Evolutionary conservation across 2,329 filamentous ascomycete species (phyloP).

Genomic region (Penicillium glabrum): DNA sequence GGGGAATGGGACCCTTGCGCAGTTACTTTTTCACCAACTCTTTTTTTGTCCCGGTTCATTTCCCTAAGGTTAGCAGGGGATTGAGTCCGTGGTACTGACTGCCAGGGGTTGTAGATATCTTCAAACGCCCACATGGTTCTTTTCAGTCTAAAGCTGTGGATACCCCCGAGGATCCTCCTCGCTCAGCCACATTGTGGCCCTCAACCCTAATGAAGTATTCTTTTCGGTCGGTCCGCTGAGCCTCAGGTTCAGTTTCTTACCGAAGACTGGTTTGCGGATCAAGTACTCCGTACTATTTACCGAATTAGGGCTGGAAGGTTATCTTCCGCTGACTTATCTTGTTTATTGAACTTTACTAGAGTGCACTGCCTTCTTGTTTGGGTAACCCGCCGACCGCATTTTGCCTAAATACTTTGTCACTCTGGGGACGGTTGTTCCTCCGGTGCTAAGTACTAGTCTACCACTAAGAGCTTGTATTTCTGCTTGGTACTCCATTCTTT

Average conservation of each 20-base stretch:
- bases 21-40: too few relatives aligned
- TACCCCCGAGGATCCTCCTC: neutral
- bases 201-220: neutral
- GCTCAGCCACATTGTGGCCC: slow-evolving; percentile 3
- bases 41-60: neutral
- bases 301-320: neutral
- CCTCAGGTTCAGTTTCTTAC: neutral
- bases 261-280: neutral
- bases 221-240: neutral
- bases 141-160: neutral
- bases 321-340: neutral
- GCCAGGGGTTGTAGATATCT: neutral
- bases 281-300: neutral
- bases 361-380: neutral
- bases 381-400: neutral
- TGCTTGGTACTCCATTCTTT: neutral
- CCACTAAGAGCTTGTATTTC: neutral
- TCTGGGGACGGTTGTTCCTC: neutral
- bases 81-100: neutral
- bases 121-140: neutral
- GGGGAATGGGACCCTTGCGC: neutral
- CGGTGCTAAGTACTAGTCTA: neutral
- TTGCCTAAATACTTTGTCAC: neutral
- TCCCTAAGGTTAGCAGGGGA: neutral
- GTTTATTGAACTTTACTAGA: neutral